Base-by-base conservation (phyloP, 2,329 filamentous ascomycete species). In the Curvularia verruculosa region DNA sequence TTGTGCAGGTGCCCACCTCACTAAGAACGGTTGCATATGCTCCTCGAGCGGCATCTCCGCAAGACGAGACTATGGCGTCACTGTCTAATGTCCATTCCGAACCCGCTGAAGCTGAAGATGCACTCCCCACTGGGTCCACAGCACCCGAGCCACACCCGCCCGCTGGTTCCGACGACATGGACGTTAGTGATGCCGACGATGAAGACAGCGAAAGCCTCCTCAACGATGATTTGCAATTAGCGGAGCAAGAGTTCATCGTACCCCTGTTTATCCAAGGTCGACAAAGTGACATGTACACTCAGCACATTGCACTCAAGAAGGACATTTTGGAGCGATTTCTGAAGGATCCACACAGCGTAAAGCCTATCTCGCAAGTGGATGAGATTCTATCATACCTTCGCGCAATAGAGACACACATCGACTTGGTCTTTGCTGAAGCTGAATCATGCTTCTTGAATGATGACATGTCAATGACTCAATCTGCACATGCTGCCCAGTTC, bases 351-450 rank as follows among this genome's bases (percentile, higher is more conserved):
- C 43, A 52, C 26, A 54, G 34, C 2, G 60, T 65, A 19, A 50
- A 61, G 10, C 53, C 62, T 15, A 24, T 71, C 9, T 46, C 44
- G 4, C 50, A 67, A 5, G 54, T 72, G 1, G 57, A 72, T 9
- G 56, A 58, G 2, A 40, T 70, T 3, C 44, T 74, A 4, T n/a
- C 63, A 12, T 56, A 62, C 21, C 54, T 75, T 12, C 63, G 59
- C 21, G 61, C 58, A 8, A 53, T 75, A 9, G 74, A 76, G 49
- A 72, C 68, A 2, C 73, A 75, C 40, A 54, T 72, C 7, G 74
- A 76, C 49, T 60, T 76, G 21, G 52, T 69, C 8, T 71, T 61
- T 39, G 58, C 61, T n/a, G 70, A 70, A 39, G 67, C 64, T 29
- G 56, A 56, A 15, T 44, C 49, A 9, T 36, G 56, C 8, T 15